Evolutionary conservation across 176 grass and related monocot species (phyloP).

Genomic region (Puya raimondii): DNA sequence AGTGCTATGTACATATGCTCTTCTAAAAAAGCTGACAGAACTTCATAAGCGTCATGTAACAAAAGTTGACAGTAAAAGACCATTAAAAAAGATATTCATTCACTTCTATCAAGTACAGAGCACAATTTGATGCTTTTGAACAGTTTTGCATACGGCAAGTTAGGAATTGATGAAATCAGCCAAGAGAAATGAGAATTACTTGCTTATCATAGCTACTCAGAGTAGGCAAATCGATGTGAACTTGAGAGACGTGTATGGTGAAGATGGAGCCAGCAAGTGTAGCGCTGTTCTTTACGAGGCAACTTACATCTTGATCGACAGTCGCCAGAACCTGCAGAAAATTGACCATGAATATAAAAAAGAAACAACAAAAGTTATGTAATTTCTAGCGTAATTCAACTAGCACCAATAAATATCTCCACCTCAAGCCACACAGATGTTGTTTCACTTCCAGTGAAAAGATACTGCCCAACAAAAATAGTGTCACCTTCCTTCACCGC

Average conservation of each 20-base stretch:
- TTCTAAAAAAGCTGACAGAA: too few species aligned
- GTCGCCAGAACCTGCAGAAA: conserved; percentile 53
- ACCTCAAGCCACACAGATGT: conserved; percentile 98
- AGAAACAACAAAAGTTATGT: conserved; percentile 2
- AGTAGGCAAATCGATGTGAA: conserved; percentile 74
- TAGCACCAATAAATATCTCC: conserved; percentile 1
- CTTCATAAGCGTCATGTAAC: too few species aligned
- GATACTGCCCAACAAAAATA: conserved; percentile 97
- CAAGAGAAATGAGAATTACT: conserved; percentile 33
- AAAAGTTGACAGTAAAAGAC: too few species aligned
- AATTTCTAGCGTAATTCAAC: conserved; percentile 1
- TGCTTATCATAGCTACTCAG: conserved; percentile 78
- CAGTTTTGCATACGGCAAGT: neutral
- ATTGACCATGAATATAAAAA: conserved; percentile 8
- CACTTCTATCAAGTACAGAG: neutral
- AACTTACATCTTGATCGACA: conserved; percentile 54
- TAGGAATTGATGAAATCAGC: conserved; percentile 10
- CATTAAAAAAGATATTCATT: neutral
- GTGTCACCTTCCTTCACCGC: conserved; percentile 85
- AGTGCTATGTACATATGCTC: too few species aligned
- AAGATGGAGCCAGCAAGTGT: conserved; percentile 72
- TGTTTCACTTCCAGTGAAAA: conserved; percentile 95
- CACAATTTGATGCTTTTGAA: neutral
- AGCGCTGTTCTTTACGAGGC: conserved; percentile 76
- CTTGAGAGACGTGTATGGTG: conserved; percentile 70